Evolutionary conservation across 2,329 filamentous ascomycete genomes (phyloP).

Genomic region (Ophiocordyceps camponoti-leonardi): DNA sequence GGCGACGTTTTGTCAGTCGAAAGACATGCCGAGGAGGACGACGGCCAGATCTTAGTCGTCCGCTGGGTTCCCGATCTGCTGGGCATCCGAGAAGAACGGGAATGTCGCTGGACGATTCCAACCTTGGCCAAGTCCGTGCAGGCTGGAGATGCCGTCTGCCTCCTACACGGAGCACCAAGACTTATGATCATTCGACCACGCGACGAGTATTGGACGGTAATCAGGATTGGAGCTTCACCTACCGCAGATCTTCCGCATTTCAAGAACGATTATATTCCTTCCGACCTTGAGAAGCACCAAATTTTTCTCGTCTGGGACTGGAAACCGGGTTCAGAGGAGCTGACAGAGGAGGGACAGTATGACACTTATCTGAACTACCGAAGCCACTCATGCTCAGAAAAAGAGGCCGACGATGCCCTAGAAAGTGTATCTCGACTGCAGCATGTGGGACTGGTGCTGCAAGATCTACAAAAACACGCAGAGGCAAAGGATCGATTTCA

Average conservation of each 20-base stretch:
- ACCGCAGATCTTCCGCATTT: background rate
- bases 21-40: background rate
- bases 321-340: background rate
- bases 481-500: background rate
- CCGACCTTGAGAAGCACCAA: background rate
- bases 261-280: background rate
- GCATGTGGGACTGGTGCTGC: background rate
- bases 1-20: background rate
- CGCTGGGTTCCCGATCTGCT: background rate
- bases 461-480: background rate
- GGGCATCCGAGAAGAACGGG: background rate
- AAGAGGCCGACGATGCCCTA: background rate
- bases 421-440: background rate
- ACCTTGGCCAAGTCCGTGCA: background rate
- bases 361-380: background rate
- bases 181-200: background rate
- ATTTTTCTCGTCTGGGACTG: background rate
- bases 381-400: background rate
- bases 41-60: background rate
- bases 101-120: background rate
- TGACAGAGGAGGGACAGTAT: background rate
- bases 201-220: background rate
- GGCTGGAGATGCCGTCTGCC: background rate
- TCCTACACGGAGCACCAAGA: background rate
- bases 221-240: background rate